Evolutionary conservation across 805 yeast species (phyloP), one percentile per base, ranked within the genome.

Genomic region (Wickerhamiella nectarea): DNA sequence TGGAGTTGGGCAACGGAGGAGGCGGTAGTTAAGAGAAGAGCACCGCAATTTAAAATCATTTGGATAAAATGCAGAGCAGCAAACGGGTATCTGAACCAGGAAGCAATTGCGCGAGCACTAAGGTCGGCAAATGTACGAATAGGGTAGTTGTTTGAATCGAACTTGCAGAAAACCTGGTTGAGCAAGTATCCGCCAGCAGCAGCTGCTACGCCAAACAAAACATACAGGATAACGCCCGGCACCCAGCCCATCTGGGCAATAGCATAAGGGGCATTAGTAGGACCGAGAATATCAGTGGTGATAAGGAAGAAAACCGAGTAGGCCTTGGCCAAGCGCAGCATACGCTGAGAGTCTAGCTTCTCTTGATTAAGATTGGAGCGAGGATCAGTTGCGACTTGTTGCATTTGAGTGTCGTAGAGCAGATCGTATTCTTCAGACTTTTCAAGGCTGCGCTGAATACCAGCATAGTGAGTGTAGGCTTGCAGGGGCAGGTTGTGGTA

Each of bases 321-420:
- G 12, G 36, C 29, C 15, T 44, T 41, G 15, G 54, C 54, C 2
- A 43, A 18, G 1, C 54, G 48, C 22, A 52, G 45, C 33, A 29
- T 40, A 17, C 46, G 44, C 49, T 50, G 52, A 18, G 53, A 38
- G 12, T 51, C 49, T 10, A 52, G 48, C 46, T 52, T 52, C 18
- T 31, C 45, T 9, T 24, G 35, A 28, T 44, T 40, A 24, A 52
- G 25, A 41, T 52, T 52, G 28, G 50, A 41, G 34, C 76, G 73
- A 42, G 68, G 67, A 67, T 72, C 71, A 17, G 73, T 62, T 14
- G 86, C 82, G 42, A 78, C 65, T 50, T 73, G 75, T 5, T 74
- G 86, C 55, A 84, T 85, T 60, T 80, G 75, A 64, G 78, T 74
- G 45, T 75, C 76, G 67, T 80, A 80, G 52, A 91, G 70, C 61